Evolutionary conservation across 225 moss, liverwort and hornwort species (phyloP).

Genomic region (Anthoceros angustus): DNA sequence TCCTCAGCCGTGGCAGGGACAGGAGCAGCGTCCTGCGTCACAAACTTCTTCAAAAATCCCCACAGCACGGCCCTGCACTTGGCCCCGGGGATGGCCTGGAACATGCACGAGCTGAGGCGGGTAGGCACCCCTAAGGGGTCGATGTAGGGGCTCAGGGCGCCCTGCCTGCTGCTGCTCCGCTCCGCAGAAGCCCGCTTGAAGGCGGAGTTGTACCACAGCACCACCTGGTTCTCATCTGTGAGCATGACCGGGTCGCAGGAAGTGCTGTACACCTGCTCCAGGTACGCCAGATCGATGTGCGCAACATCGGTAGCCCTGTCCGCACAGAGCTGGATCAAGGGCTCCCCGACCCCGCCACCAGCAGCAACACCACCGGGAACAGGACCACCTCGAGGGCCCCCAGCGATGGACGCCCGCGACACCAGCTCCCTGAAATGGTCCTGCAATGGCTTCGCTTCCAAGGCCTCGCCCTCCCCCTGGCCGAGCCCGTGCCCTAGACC

Average conservation of each 20-base stretch:
- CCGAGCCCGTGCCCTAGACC: conserved; percentile 6
- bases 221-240: conserved; percentile 18
- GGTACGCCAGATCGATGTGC: conserved; percentile 17
- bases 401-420: not conserved
- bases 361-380: not conserved
- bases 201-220: conserved; percentile 54
- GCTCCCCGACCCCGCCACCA: not conserved
- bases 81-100: conserved; percentile 31
- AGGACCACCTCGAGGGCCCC: not conserved
- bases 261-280: conserved; percentile 49
- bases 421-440: not conserved
- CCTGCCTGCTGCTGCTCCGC: conserved; percentile 30
- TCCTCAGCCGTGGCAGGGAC: conserved; percentile 4
- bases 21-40: conserved; percentile 23
- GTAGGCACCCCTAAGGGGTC: conserved; percentile 64
- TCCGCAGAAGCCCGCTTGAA: conserved; percentile 41
- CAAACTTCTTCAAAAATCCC: conserved; percentile 60
- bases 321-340: not conserved
- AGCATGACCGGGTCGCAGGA: conserved; percentile 60
- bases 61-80: conserved; percentile 33
- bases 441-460: not conserved
- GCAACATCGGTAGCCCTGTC: conserved; percentile 9
- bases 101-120: conserved; percentile 22
- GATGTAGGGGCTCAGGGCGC: conserved; percentile 46
- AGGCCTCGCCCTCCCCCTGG: not conserved